Percentiles rank a stretch among this genome's conserved stretches.
Evolutionary conservation across 495 filamentous ascomycete species (phyloP).

Genomic region (Penicillium angulare): DNA sequence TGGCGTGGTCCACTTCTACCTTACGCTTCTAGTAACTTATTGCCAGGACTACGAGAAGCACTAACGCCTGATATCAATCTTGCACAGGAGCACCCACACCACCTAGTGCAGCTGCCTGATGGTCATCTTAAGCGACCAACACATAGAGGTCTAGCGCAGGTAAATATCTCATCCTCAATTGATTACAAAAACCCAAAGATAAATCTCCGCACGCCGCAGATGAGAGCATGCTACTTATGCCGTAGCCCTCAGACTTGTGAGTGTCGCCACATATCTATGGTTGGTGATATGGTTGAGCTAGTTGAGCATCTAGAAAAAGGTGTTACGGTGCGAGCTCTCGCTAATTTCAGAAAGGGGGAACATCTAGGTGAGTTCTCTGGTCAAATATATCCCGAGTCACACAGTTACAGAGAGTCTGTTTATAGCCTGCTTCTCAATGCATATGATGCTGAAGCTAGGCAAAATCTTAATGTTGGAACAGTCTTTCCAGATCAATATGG

Average conservation of each 20-base stretch:
- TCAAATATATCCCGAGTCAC: slow-evolving; percentile 14
- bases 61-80: slow-evolving; percentile 12
- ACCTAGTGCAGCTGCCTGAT: slow-evolving; percentile 11
- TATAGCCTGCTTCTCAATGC: background rate
- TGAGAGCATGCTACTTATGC: slow-evolving; percentile 10
- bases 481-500: slow-evolving; percentile 22
- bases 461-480: background rate
- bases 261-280: slow-evolving; percentile 12
- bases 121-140: slow-evolving; percentile 11
- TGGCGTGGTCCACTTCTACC: slow-evolving; percentile 25
- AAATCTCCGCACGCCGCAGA: background rate
- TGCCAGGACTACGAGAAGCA: background rate
- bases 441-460: background rate
- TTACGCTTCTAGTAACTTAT: slow-evolving; percentile 6
- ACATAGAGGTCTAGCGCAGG: slow-evolving; percentile 10
- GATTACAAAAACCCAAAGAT: slow-evolving; percentile 7
- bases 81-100: slow-evolving; percentile 20
- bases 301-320: slow-evolving; percentile 28
- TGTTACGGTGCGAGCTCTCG: slow-evolving; percentile 33
- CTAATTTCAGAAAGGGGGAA: slow-evolving; percentile 19
- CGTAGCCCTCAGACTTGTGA: slow-evolving; percentile 6
- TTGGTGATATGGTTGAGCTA: slow-evolving; percentile 33
- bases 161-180: slow-evolving; percentile 16
- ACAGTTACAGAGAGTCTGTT: slow-evolving; percentile 10
- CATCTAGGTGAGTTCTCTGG: slow-evolving; percentile 35